Evolutionary conservation across 2,329 filamentous ascomycete species (phyloP).

Genomic region (Pseudophaeomoniella oleicola): DNA sequence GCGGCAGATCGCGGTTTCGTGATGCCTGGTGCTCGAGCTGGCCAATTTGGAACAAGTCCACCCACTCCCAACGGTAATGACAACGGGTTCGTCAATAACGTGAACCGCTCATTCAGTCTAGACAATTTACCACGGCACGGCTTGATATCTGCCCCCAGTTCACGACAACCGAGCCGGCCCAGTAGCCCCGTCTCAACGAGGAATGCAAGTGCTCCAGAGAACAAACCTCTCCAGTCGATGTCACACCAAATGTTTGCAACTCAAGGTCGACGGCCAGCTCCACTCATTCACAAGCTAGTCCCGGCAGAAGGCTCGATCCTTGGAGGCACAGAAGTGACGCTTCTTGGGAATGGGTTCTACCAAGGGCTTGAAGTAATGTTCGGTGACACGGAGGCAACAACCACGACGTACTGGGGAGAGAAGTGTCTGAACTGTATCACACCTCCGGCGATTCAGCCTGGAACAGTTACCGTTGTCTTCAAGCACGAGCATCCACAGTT

Average conservation of each 20-base stretch:
- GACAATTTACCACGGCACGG: conserved; percentile 51
- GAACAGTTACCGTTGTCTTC: conserved; percentile 57
- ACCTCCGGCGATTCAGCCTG: conserved; percentile 53
- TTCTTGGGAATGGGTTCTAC: conserved; percentile 67
- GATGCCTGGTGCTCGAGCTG: conserved; percentile 24
- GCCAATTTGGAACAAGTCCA: conserved; percentile 43
- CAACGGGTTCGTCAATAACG: conserved; percentile 41
- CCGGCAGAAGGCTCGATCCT: conserved; percentile 67
- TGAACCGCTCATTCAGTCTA: conserved; percentile 46
- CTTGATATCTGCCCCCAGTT: conserved; percentile 57
- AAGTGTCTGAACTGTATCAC: conserved; percentile 67
- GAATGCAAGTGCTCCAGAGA: conserved; percentile 26
- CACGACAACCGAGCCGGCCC: conserved; percentile 62
- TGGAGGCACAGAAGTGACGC: conserved; percentile 76
- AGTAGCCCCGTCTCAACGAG: conserved; percentile 48
- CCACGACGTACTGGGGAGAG: conserved; percentile 68
- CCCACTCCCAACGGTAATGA: conserved; percentile 53
- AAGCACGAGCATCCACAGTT: conserved; percentile 39
- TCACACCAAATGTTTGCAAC: conserved; percentile 12
- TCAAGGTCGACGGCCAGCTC: conserved; percentile 38
- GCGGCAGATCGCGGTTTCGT: conserved; percentile 32
- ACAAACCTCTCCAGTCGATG: conserved; percentile 14
- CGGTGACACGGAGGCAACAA: conserved; percentile 53
- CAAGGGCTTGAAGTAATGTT: conserved; percentile 75
- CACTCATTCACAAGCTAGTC: conserved; percentile 68